Evolutionary conservation across 116 monocot genomes (phyloP).

Genomic region (Phalaenopsis hybrid): DNA sequence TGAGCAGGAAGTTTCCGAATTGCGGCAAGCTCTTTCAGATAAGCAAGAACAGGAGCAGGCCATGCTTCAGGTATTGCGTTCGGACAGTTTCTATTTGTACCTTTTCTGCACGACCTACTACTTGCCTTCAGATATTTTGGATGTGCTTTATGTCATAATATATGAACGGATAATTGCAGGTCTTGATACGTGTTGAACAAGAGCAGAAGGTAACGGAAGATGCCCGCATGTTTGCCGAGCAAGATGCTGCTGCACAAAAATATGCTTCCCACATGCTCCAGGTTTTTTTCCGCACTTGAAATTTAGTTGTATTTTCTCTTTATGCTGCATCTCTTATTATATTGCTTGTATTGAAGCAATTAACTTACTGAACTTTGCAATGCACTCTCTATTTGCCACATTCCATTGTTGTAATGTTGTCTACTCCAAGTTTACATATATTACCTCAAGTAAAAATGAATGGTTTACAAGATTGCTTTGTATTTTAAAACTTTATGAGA

Average conservation of each 20-base stretch:
- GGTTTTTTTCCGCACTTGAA: slow-evolving; percentile 29
- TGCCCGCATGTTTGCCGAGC: slow-evolving; percentile 46
- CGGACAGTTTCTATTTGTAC: not conserved
- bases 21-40: slow-evolving; percentile 58
- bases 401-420: too few species aligned
- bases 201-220: slow-evolving; percentile 52
- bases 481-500: too few species aligned
- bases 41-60: slow-evolving; percentile 84
- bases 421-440: too few species aligned
- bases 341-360: too few species aligned
- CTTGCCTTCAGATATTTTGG: not conserved
- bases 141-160: not conserved
- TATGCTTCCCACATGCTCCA: slow-evolving; percentile 49
- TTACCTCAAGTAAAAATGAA: too few species aligned
- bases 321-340: too few species aligned
- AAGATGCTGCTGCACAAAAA: slow-evolving; percentile 48
- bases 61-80: slow-evolving; percentile 59
- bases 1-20: slow-evolving; percentile 55
- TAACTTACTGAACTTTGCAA: too few species aligned
- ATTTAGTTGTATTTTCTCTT: not conserved
- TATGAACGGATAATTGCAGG: slow-evolving; percentile 17
- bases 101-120: not conserved
- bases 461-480: too few species aligned
- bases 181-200: slow-evolving; percentile 53
- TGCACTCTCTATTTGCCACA: too few species aligned